A percentile compares a stretch with the other conserved stretches of the same genome.
phyloP scores from a whole-genome alignment of 495 filamentous ascomycete species.

The Talaromyces trachyspermus region DNA sequence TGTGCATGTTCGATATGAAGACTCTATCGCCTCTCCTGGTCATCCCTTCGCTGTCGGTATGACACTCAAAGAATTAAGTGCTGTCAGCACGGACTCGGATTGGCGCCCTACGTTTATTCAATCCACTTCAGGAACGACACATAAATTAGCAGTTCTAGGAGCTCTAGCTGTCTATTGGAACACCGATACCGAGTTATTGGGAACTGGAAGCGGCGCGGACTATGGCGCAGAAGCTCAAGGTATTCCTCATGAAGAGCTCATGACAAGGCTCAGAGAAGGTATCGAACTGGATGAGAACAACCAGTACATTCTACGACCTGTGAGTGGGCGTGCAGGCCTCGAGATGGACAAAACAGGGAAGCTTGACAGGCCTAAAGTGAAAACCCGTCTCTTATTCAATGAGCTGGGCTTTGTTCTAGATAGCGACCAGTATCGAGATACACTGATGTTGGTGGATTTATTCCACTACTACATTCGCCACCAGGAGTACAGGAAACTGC shows the following conservation, averaged over 20 bases:
- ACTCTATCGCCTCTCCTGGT: slow-evolving; percentile 88
- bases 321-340: slow-evolving; percentile 84
- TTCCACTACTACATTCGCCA: slow-evolving; percentile 98
- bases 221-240: slow-evolving; percentile 57
- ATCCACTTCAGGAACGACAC: slow-evolving; percentile 68
- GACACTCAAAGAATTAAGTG: slow-evolving; percentile 90
- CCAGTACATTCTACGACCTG: slow-evolving; percentile 92
- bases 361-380: slow-evolving; percentile 74
- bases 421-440: slow-evolving; percentile 94
- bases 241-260: slow-evolving; percentile 62
- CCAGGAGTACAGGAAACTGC: slow-evolving; percentile 91
- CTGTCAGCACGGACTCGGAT: slow-evolving; percentile 85
- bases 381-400: slow-evolving; percentile 84
- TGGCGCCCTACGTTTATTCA: slow-evolving; percentile 96
- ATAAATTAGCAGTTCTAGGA: slow-evolving; percentile 84
- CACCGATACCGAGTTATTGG: slow-evolving; percentile 78
- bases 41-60: slow-evolving; percentile 91
- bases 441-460: slow-evolving; percentile 92
- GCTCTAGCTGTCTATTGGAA: slow-evolving; percentile 96
- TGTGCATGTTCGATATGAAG: slow-evolving; percentile 95
- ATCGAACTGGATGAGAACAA: slow-evolving; percentile 70
- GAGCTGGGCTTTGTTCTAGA: slow-evolving; percentile 94
- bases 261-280: slow-evolving; percentile 65
- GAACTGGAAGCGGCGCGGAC: slow-evolving; percentile 57
- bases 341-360: slow-evolving; percentile 89